These are phyloP conservation scores for Haematococcus lacustris DNA, from an alignment of 139 green algal genomes.

Conservation along the genomic window DNA sequence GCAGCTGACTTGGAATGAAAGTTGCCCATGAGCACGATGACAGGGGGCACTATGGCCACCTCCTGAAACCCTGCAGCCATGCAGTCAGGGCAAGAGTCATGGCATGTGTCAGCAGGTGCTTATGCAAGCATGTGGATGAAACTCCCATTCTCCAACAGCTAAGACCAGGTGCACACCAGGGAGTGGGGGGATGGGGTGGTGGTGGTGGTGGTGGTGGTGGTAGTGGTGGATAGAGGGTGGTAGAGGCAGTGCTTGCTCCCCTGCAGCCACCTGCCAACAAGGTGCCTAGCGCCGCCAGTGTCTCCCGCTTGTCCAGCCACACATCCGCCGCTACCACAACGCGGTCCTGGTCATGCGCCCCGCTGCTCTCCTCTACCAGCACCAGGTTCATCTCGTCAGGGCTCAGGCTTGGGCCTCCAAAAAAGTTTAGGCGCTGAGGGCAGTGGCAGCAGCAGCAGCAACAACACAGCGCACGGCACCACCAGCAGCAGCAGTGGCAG, in stretches of 20 bases:
- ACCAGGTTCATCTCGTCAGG: constrained; percentile 24
- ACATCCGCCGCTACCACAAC: constrained; percentile 48
- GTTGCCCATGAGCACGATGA: constrained; percentile 85
- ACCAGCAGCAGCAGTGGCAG: no score
- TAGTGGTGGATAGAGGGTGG: no score
- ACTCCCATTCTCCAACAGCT: no score
- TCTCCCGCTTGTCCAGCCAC: constrained; percentile 66
- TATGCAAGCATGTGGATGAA: no score
- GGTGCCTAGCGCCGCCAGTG: constrained; percentile 47
- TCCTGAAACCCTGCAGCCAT: constrained; percentile 69
- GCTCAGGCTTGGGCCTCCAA: constrained; percentile 52
- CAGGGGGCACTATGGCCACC: constrained; percentile 44
- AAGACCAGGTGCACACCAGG: no score
- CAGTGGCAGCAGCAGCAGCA: no score
- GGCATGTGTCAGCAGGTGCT: no score
- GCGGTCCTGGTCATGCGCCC: not conserved
- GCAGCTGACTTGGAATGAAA: constrained; percentile 67
- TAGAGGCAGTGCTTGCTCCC: no score
- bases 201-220: no score
- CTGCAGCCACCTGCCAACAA: constrained; percentile 59
- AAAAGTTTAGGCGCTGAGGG: constrained; percentile 73
- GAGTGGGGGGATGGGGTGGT: no score
- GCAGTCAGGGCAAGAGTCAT: no score
- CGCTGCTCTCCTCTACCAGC: constrained; percentile 30
- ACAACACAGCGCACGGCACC: no score